Evolutionary conservation across 2,329 filamentous ascomycete genomes (phyloP).

Genomic region (Eutypella sp.): DNA sequence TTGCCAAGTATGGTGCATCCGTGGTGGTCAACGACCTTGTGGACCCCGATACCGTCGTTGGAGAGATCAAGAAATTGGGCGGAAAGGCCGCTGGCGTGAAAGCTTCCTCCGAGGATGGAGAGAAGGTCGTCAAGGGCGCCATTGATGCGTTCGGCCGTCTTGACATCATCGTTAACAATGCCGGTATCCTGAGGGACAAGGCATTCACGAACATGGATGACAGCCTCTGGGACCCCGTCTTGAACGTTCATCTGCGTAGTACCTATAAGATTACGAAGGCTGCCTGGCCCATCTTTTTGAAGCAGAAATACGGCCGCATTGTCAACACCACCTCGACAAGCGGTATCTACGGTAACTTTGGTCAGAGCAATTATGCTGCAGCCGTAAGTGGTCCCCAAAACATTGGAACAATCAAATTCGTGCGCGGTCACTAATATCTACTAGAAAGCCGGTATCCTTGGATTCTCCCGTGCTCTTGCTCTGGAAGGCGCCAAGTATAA

Average conservation of each 20-base stretch:
- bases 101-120: slow-evolving; percentile 88
- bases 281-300: slow-evolving; percentile 94
- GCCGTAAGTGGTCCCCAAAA: slow-evolving; percentile 52
- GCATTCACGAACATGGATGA: slow-evolving; percentile 98
- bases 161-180: slow-evolving; percentile 96
- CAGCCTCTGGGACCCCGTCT: slow-evolving; percentile 82
- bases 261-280: slow-evolving; percentile 98
- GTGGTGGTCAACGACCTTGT: slow-evolving; percentile 95
- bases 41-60: slow-evolving; percentile 83
- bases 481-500: slow-evolving; percentile 95
- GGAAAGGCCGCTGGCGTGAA: slow-evolving; percentile 91
- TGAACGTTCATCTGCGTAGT: slow-evolving; percentile 87
- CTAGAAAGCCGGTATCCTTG: slow-evolving; percentile 86
- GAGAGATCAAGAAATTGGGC: slow-evolving; percentile 85
- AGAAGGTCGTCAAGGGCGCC: slow-evolving; percentile 83
- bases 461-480: slow-evolving; percentile 88
- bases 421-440: slow-evolving; percentile 13
- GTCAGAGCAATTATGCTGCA: slow-evolving; percentile 94
- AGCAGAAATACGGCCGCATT: slow-evolving; percentile 97
- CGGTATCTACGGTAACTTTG: slow-evolving; percentile 98
- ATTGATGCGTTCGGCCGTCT: slow-evolving; percentile 92
- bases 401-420: slow-evolving; percentile 3
- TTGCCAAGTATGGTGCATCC: slow-evolving; percentile 77
- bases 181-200: slow-evolving; percentile 95
- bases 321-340: slow-evolving; percentile 96